phyloP scores from a whole-genome alignment of 148 eudicot genomes.

The Rhododendron williamsianum region DNA sequence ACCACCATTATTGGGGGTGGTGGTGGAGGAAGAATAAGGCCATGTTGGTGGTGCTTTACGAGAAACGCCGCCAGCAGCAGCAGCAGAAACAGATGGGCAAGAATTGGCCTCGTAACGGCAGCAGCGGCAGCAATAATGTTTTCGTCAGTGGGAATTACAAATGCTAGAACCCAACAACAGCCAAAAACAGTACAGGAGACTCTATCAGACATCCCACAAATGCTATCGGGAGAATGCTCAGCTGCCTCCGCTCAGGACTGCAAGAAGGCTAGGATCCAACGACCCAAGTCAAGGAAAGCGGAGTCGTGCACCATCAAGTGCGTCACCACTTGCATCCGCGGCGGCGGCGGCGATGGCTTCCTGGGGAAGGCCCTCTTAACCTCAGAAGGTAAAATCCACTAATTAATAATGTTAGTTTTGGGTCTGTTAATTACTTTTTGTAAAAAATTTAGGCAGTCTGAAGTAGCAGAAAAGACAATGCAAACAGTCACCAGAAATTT shows the following conservation, averaged over 20 bases:
- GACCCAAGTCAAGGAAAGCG: slow-evolving; percentile 82
- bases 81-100: neutral
- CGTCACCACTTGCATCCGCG: slow-evolving; percentile 70
- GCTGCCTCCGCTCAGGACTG: slow-evolving; percentile 32
- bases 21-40: neutral
- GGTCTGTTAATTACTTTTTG: neutral
- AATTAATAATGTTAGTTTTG: neutral
- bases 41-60: neutral
- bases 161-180: neutral
- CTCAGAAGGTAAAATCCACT: slow-evolving; percentile 35
- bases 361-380: slow-evolving; percentile 89
- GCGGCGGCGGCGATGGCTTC: slow-evolving; percentile 79
- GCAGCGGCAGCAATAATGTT: slow-evolving; percentile 7
- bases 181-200: slow-evolving; percentile 31
- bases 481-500: no score
- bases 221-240: slow-evolving; percentile 34
- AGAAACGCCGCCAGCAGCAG: slow-evolving; percentile 1
- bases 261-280: slow-evolving; percentile 56
- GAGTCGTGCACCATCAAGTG: slow-evolving; percentile 79
- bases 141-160: neutral
- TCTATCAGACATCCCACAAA: slow-evolving; percentile 60
- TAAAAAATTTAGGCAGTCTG: neutral
- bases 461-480: no score
- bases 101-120: neutral
- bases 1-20: neutral